These are phyloP conservation scores for Caloboletus firmus DNA, from an alignment of 1,284 basidiomycete genomes.

Conservation along the genomic window DNA sequence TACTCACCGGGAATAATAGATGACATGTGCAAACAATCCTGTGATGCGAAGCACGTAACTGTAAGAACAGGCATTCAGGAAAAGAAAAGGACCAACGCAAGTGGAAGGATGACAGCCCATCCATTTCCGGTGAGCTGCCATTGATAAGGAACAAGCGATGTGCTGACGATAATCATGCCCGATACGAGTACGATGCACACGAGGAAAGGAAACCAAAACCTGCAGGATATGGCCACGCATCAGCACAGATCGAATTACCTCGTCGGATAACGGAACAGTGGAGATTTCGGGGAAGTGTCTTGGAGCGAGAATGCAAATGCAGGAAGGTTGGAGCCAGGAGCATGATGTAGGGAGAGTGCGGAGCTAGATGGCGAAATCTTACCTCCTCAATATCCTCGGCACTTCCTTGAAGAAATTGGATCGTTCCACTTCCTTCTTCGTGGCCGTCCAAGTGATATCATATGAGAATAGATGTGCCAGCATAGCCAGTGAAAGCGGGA, in stretches of 20 bases:
- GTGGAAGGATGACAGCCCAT: constrained; percentile 71
- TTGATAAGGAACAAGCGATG: constrained; percentile 53
- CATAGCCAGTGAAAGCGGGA: constrained; percentile 72
- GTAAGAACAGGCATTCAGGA: neutral
- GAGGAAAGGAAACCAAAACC: constrained; percentile 37
- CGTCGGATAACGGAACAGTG: constrained; percentile 4
- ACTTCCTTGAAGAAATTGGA: constrained; percentile 89
- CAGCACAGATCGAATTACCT: constrained; percentile 13
- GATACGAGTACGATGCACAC: constrained; percentile 41
- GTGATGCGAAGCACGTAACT: constrained; percentile 8
- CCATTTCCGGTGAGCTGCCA: constrained; percentile 62
- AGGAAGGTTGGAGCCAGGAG: neutral
- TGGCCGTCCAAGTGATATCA: constrained; percentile 81
- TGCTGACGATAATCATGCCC: constrained; percentile 59
- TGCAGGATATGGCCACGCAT: constrained; percentile 17
- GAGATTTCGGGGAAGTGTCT: neutral
- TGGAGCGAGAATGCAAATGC: neutral
- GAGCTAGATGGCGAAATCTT: constrained; percentile 53
- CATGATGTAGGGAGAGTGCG: neutral
- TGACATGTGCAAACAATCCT: constrained; percentile 63
- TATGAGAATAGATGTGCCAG: constrained; percentile 82
- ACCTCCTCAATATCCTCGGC: constrained; percentile 76
- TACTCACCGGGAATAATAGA: constrained; percentile 64
- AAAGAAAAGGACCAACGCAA: constrained; percentile 47
- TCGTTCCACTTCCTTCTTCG: constrained; percentile 76